phyloP scores from a whole-genome alignment of 768 basidiomycete genomes.

The Phanerodontia chrysosporium region DNA sequence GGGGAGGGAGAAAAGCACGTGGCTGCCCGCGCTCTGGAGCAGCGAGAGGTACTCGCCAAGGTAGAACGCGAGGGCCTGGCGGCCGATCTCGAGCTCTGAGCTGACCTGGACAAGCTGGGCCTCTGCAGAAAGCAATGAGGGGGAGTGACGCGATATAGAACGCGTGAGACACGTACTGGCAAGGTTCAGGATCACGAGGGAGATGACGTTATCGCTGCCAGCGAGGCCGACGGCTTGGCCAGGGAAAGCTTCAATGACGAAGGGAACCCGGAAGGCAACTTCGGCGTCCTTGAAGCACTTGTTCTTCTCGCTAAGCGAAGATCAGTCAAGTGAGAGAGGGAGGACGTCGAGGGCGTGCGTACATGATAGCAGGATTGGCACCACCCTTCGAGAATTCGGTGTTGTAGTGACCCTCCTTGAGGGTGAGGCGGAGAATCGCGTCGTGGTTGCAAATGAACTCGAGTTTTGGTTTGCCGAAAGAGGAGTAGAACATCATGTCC shows the following conservation, averaged over 20 bases:
- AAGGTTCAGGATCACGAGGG: conserved; percentile 19
- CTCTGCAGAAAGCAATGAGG: conserved; percentile 8
- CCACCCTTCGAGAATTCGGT: conserved; percentile 17
- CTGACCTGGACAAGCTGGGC: conserved; percentile 7
- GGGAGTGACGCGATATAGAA: not conserved
- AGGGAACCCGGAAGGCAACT: conserved; percentile 23
- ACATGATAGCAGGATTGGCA: conserved; percentile 8
- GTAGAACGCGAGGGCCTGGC: conserved; percentile 14
- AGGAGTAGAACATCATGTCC: conserved; percentile 16
- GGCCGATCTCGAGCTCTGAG: conserved; percentile 12
- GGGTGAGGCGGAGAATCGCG: conserved; percentile 22
- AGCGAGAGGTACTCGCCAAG: conserved; percentile 23
- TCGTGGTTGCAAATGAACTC: conserved; percentile 31
- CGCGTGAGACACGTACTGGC: conserved; percentile 1
- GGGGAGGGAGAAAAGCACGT: conserved; percentile 28
- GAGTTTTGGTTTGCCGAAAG: conserved; percentile 23
- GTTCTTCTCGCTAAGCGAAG: conserved; percentile 8
- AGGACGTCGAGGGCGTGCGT: not conserved
- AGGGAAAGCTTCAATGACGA: conserved; percentile 16
- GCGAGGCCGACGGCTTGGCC: conserved; percentile 22
- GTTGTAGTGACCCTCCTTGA: conserved; percentile 23
- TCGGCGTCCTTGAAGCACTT: conserved; percentile 12
- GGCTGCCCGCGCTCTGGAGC: conserved; percentile 24
- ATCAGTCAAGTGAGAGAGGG: not conserved
- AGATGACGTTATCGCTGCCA: conserved; percentile 17